Evolutionary conservation across 2,329 filamentous ascomycete genomes (phyloP), one percentile per base, ranked within the genome.

Genomic region (Cryphonectria nitschkei): DNA sequence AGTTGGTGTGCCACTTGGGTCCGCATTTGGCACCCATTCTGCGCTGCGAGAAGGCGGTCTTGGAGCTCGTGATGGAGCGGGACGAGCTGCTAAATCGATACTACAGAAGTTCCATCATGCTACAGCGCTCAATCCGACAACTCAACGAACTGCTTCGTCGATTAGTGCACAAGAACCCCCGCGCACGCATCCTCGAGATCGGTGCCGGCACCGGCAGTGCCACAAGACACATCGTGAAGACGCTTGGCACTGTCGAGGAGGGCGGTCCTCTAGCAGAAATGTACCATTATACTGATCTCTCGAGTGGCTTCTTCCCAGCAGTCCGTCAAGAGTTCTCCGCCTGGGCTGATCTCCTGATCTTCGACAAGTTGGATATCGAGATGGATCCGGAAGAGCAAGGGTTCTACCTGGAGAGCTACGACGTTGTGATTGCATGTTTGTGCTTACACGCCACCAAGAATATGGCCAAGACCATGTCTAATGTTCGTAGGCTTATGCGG

Each of bases 261-360:
- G 37, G 37, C 37, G 8, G 37, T 39, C 7, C 26, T 22, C 26
- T 56, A 6, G 8, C 46, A 50, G 16, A 19, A 22, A 3, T 7
- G 7, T 86, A 85, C 72, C 82, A 80, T 0, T 86, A 78, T 74
- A 84, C 68, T 14, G 68, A 70, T 14, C 22, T 70, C 34, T 68
- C 26, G 0, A n/a, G 43, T 6, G 64, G 32, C 3, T 70, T 39
- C 41, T 70, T 70, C 41, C 29, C 54, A 29, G 81, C 52, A 0
- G 52, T 39, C 11, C n/a, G n/a, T n/a, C 6, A 34, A 6, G 7
- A 26, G 3, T 62, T 61, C 22, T 13, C 2, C 1, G 7, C 26
- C 1, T 61, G 19, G 9, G 26, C 9, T 2, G 26, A 60, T 16
- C 29, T 9, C 26, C 32, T 67, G 39, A 1, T 32, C 1, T 70